Conservation (phyloP, 2,329 filamentous ascomycete genomes). For the Cladophialophora chaetospira region DNA sequence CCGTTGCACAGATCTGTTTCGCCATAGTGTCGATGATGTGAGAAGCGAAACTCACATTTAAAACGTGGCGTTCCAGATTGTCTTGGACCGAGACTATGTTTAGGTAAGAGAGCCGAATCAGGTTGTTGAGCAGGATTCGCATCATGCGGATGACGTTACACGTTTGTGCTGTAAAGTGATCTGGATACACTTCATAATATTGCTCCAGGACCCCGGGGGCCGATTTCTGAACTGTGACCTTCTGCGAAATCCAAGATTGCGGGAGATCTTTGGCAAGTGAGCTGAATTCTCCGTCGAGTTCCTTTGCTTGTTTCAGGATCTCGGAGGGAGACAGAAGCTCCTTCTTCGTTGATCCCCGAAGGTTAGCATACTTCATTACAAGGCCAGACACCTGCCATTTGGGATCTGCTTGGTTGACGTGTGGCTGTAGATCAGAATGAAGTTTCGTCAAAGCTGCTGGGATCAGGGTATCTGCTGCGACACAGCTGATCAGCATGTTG, state of each 20-base stretch:
- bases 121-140: slow-evolving; percentile 39
- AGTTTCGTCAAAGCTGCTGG: slow-evolving; percentile 46
- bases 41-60: slow-evolving; percentile 15
- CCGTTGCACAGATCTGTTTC: slow-evolving; percentile 38
- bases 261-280: slow-evolving; percentile 29
- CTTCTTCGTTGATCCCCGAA: slow-evolving; percentile 29
- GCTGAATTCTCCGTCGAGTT: slow-evolving; percentile 35
- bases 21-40: slow-evolving; percentile 33
- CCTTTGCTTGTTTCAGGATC: slow-evolving; percentile 24
- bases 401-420: slow-evolving; percentile 34
- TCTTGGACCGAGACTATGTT: neutral
- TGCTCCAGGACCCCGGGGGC: slow-evolving; percentile 28
- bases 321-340: slow-evolving; percentile 27
- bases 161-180: slow-evolving; percentile 37
- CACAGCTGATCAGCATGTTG: slow-evolving; percentile 37
- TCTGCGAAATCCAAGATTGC: slow-evolving; percentile 15
- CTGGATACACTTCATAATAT: slow-evolving; percentile 37
- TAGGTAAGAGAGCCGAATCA: slow-evolving; percentile 18
- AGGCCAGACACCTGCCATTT: slow-evolving; percentile 38
- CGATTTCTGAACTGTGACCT: slow-evolving; percentile 5
- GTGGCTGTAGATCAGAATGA: slow-evolving; percentile 35
- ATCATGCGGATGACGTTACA: slow-evolving; percentile 38
- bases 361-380: slow-evolving; percentile 35
- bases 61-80: neutral
- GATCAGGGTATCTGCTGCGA: slow-evolving; percentile 38